Percentiles rank a stretch among this genome's conserved stretches.
Evolutionary conservation across 75 land plant species (phyloP).

Genomic region (Sequoia sempervirens): DNA sequence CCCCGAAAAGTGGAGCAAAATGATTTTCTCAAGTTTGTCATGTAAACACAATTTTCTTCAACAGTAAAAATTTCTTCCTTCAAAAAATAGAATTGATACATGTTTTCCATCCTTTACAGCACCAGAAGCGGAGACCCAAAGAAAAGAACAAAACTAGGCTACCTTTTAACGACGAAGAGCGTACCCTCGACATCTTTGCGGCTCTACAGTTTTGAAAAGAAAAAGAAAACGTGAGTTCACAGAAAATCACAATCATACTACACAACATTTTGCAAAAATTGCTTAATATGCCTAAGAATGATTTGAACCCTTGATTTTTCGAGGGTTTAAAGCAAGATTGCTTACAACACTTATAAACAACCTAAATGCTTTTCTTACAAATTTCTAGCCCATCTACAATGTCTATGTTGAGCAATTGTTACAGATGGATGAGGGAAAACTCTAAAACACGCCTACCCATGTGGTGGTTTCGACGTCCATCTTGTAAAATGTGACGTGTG

Average conservation of each 20-base stretch:
- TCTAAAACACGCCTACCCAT: constrained; percentile 47
- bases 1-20: neutral
- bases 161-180: constrained; percentile 97
- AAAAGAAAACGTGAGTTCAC: constrained; percentile 3
- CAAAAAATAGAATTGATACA: neutral
- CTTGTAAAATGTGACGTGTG: constrained; percentile 95
- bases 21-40: neutral
- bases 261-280: neutral
- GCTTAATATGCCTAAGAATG: neutral
- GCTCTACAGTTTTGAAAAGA: constrained; percentile 48
- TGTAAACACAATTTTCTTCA: neutral
- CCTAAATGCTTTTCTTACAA: neutral
- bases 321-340: neutral
- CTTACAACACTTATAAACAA: neutral
- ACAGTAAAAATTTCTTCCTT: neutral
- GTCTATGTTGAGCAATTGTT: neutral
- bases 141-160: neutral
- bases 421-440: neutral
- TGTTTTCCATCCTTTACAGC: neutral
- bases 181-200: constrained; percentile 99
- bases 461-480: constrained; percentile 77
- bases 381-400: neutral
- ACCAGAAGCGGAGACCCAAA: neutral
- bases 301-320: neutral
- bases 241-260: neutral